Evolutionary conservation across 2,329 filamentous ascomycete species (phyloP), one percentile per base, ranked within the genome.

Genomic region (Paraphoma sp.): DNA sequence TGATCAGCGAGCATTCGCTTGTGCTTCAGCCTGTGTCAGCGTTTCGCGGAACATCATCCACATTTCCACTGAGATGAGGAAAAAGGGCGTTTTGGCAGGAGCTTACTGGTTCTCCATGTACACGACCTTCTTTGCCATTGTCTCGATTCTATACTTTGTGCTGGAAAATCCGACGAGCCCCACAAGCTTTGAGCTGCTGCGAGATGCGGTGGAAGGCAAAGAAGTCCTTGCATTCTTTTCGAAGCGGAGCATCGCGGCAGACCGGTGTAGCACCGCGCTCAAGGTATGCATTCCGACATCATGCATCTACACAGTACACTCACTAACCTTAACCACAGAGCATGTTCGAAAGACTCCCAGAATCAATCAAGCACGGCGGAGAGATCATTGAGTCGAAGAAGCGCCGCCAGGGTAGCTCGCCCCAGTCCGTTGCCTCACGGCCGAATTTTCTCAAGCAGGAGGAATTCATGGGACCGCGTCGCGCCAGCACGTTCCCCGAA

Each of bases 81-180:
- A 88, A 70, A 86, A 89, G 67, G 86, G 88, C 4, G 81, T 92
- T 6, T 80, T 95, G n/a, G 89, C 89, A 59, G 92, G 91, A 0
- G 89, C 91, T 0, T 93, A 92, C 75, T 95, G 91, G 91, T 94
- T 94, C 70, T 90, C 91, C 64, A 86, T 94, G 71, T 94, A 92
- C 71, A 92, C 90, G 2, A 89, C 91, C 14, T 93, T 92, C 77
- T 93, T 93, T 71, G 88, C 90, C 12, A 89, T 94, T 31, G 80
- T 95, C 31, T 91, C 91, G 0, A 80, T 95, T 45, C 82, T 94
- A 1, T 95, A 92, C 70, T 94, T 90, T 70, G 89, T 90, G 0
- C 81, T 92, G 12, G 91, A 94, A 72, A 94, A 94, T 62, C 89
- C 90, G 1, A 87, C 91, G 57, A 92, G 90, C 68, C 80, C 84